These are phyloP conservation scores for Stagonosporopsis tanaceti DNA, from an alignment of 2,329 filamentous ascomycete species.

Conservation along the genomic window DNA sequence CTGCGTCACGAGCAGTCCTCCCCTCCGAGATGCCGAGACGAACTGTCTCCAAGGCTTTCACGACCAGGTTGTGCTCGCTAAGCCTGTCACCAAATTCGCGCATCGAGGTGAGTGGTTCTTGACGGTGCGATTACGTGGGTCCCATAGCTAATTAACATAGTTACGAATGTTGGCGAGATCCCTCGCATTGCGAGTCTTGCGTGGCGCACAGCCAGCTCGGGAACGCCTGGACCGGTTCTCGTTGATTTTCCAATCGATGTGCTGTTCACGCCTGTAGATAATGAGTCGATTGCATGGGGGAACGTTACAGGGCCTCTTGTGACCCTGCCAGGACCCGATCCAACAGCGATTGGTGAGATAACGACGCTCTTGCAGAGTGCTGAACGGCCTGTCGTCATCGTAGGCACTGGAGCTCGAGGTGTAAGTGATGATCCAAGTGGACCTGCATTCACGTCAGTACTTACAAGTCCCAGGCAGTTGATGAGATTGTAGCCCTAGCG, in stretches of 20 bases:
- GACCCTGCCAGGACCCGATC: conserved; percentile 49
- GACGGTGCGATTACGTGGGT: too few relatives aligned
- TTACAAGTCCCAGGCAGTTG: conserved; percentile 31
- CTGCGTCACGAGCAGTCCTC: conserved; percentile 56
- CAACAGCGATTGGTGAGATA: conserved; percentile 46
- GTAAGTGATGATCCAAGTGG: background rate
- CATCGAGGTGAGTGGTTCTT: conserved; percentile 43
- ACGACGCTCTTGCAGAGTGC: conserved; percentile 45
- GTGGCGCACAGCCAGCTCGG: conserved; percentile 50
- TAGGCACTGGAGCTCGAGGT: conserved; percentile 50
- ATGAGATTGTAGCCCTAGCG: conserved; percentile 45
- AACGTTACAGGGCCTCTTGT: conserved; percentile 47
- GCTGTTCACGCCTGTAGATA: conserved; percentile 53
- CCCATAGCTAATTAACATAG: background rate
- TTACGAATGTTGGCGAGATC: conserved; percentile 56
- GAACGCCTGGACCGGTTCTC: conserved; percentile 52
- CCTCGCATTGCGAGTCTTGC: conserved; percentile 56
- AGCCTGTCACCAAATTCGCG: conserved; percentile 56
- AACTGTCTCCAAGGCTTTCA: conserved; percentile 58
- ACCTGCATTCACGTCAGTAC: background rate
- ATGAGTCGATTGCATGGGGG: conserved; percentile 52
- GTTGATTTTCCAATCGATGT: conserved; percentile 53
- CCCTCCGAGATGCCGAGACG: conserved; percentile 56
- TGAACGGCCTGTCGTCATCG: conserved; percentile 52
- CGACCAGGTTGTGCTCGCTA: conserved; percentile 56